Evolutionary conservation across 2,329 filamentous ascomycete genomes (phyloP).

Genomic region (Diaporthe ilicicola): DNA sequence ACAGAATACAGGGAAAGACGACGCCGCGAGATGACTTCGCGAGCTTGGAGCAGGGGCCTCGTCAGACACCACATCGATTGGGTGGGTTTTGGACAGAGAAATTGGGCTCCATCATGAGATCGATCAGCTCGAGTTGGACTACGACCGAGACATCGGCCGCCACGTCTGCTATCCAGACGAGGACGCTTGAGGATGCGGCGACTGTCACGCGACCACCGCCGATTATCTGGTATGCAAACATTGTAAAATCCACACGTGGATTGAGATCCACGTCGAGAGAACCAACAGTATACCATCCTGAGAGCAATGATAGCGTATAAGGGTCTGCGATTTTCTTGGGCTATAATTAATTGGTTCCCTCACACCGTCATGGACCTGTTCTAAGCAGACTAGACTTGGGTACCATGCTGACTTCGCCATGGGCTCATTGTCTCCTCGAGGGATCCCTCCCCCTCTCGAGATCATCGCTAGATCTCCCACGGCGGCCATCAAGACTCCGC

Average conservation of each 20-base stretch:
- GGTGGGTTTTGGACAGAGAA: slow-evolving; percentile 7
- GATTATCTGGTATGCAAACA: slow-evolving; percentile 4
- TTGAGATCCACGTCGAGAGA: not conserved
- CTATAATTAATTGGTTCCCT: not conserved
- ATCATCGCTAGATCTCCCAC: slow-evolving; percentile 31
- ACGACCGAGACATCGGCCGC: not conserved
- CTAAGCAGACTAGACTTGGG: not conserved
- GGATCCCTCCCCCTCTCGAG: slow-evolving; percentile 33
- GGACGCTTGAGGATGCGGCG: slow-evolving; percentile 11
- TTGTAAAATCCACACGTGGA: not conserved
- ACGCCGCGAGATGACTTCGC: not conserved
- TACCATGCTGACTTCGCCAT: not conserved
- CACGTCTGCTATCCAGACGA: slow-evolving; percentile 2
- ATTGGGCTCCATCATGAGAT: not conserved
- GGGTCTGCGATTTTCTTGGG: not conserved
- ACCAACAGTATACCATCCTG: not conserved
- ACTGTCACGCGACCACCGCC: not conserved
- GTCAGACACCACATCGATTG: not conserved
- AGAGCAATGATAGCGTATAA: not conserved
- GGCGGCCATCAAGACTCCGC: slow-evolving; percentile 32
- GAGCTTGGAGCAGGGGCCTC: not conserved
- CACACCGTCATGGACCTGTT: not conserved
- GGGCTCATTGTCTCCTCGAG: slow-evolving; percentile 9
- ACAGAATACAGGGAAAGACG: not conserved
- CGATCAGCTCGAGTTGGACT: not conserved